These are phyloP conservation scores for Amesomyces nigricolor DNA, from an alignment of 2,329 filamentous ascomycete species.

Conservation along the genomic window DNA sequence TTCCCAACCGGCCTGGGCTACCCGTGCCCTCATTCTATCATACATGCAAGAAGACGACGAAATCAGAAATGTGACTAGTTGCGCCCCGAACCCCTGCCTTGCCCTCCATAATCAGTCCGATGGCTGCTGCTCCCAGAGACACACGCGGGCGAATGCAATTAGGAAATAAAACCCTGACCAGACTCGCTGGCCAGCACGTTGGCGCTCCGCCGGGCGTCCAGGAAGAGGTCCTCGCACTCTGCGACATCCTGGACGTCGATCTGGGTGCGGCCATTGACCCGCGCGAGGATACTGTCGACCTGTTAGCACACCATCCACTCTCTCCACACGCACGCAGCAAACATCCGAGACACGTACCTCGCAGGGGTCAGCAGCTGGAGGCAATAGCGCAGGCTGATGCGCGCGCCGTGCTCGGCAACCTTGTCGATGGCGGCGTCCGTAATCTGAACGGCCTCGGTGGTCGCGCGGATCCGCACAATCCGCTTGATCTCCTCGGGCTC, in stretches of 20 bases:
- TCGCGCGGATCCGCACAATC: conserved; percentile 79
- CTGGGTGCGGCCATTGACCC: conserved; percentile 70
- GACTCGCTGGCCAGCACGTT: conserved; percentile 59
- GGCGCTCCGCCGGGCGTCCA: conserved; percentile 75
- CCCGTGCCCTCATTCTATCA: conserved; percentile 25
- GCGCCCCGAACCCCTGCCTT: conserved; percentile 8
- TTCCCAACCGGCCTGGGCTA: conserved; percentile 17
- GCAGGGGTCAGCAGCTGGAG: conserved; percentile 85
- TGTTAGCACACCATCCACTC: conserved; percentile 9
- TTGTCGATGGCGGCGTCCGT: conserved; percentile 80
- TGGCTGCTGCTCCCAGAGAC: too few relatives aligned
- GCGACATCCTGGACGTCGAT: conserved; percentile 73
- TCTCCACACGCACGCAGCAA: conserved; percentile 27
- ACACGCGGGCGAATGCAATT: conserved; percentile 25
- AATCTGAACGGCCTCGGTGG: conserved; percentile 74
- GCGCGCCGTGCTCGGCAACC: conserved; percentile 79
- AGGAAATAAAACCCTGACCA: conserved; percentile 60
- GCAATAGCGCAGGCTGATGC: conserved; percentile 86
- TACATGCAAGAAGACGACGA: conserved; percentile 16
- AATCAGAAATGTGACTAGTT: conserved; percentile 29
- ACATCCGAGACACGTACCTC: conserved; percentile 45
- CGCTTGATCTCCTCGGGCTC: conserved; percentile 82
- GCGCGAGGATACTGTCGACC: conserved; percentile 67
- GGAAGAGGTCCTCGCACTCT: conserved; percentile 78
- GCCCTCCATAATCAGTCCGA: background rate